phyloP scores from a whole-genome alignment of 106 monocot genomes.

The Agapanthus africanus region DNA sequence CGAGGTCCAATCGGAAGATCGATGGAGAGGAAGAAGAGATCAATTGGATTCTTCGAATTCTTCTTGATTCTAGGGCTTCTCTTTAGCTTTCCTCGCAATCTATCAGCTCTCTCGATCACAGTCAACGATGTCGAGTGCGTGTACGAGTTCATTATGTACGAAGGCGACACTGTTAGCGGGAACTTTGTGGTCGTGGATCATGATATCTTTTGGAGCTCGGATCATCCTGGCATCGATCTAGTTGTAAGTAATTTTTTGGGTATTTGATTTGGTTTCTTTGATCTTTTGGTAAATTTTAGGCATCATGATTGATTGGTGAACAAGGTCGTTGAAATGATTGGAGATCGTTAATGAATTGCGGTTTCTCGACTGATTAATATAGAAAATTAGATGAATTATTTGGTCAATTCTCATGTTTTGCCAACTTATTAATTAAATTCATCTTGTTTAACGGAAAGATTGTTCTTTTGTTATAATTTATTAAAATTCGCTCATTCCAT shows the following conservation, averaged over 20 bases:
- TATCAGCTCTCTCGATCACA: slow-evolving; percentile 43
- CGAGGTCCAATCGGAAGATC: background rate
- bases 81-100: slow-evolving; percentile 4
- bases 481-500: too few relatives aligned
- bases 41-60: background rate
- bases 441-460: too few relatives aligned
- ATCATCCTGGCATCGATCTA: slow-evolving; percentile 58
- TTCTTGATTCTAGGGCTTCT: slow-evolving; percentile 17
- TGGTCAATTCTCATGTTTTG: too few relatives aligned
- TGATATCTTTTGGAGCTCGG: slow-evolving; percentile 58
- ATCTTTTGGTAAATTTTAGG: too few relatives aligned
- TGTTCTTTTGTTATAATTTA: too few relatives aligned
- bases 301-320: too few relatives aligned
- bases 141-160: slow-evolving; percentile 61
- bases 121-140: slow-evolving; percentile 59
- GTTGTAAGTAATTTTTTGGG: slow-evolving; percentile 29
- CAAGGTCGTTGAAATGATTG: too few relatives aligned
- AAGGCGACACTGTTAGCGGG: slow-evolving; percentile 50
- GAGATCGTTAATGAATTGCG: too few relatives aligned
- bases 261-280: too few relatives aligned
- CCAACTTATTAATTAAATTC: too few relatives aligned
- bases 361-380: too few relatives aligned
- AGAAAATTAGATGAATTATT: too few relatives aligned
- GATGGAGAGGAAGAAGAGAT: slow-evolving; percentile 15
- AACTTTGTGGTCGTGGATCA: slow-evolving; percentile 76